Conservation (phyloP, 352 stramenopile species). For the Nothophytophthora sp. region DNA sequence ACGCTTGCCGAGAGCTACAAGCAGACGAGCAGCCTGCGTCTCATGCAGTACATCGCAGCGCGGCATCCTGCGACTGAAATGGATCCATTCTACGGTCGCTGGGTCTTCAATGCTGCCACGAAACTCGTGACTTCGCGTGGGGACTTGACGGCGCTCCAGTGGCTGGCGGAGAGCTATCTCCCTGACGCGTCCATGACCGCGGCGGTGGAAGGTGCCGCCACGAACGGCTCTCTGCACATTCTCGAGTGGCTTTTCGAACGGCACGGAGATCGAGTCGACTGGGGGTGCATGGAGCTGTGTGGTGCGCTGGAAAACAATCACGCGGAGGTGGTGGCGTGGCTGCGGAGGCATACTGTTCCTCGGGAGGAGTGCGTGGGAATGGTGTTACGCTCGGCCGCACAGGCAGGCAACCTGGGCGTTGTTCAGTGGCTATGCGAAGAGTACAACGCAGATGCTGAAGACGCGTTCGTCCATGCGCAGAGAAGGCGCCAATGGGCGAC, state of each 20-base stretch:
- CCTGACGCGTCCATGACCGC: constrained; percentile 10
- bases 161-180: constrained; percentile 11
- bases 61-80: neutral
- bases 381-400: constrained; percentile 13
- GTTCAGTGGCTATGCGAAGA: constrained; percentile 10
- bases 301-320: constrained; percentile 32
- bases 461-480: constrained; percentile 6
- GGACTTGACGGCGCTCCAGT: constrained; percentile 9
- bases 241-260: constrained; percentile 12
- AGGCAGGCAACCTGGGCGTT: constrained; percentile 1
- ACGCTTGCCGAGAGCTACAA: constrained; percentile 9
- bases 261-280: constrained; percentile 3
- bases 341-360: constrained; percentile 23
- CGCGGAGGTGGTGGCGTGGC: constrained; percentile 36
- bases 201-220: constrained; percentile 16
- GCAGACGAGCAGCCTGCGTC: constrained; percentile 5
- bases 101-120: constrained; percentile 8
- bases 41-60: constrained; percentile 10
- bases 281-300: constrained; percentile 17
- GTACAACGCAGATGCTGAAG: neutral
- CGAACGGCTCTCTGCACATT: constrained; percentile 7
- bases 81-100: constrained; percentile 15
- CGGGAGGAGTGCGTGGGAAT: constrained; percentile 2
- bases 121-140: constrained; percentile 10
- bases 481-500: constrained; percentile 2